Percentiles rank a stretch among this genome's conserved stretches.
phyloP scores from a whole-genome alignment of 805 yeast species.

The Candida vaughaniae region DNA sequence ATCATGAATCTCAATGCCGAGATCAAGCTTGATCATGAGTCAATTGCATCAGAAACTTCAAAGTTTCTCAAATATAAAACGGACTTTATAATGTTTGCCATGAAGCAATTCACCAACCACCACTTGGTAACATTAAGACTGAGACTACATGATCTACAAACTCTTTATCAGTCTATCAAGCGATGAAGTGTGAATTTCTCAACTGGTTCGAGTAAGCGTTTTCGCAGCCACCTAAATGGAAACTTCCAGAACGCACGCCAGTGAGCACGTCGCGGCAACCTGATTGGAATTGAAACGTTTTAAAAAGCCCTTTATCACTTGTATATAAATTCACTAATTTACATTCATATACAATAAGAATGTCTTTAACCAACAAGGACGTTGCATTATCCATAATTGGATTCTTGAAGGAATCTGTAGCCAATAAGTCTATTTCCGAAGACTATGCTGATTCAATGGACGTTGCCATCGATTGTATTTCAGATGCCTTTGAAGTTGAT shows the following conservation, averaged over 20 bases:
- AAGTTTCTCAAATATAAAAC: constrained; percentile 54
- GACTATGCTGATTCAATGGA: constrained; percentile 88
- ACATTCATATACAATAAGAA: constrained; percentile 15
- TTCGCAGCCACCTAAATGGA: constrained; percentile 6
- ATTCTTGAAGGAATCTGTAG: constrained; percentile 60
- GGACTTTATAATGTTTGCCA: constrained; percentile 34
- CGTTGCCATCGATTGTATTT: constrained; percentile 89
- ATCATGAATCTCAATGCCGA: constrained; percentile 45
- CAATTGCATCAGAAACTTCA: constrained; percentile 61
- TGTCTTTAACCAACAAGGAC: constrained; percentile 57
- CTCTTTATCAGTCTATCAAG: background rate
- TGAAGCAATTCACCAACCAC: constrained; percentile 27
- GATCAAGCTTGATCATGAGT: constrained; percentile 57
- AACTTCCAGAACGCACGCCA: constrained; percentile 6
- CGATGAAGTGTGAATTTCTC: background rate
- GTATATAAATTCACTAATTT: too few species aligned
- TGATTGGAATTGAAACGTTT: background rate
- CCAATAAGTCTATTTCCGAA: constrained; percentile 62
- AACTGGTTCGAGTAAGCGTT: too few species aligned
- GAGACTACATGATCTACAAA: constrained; percentile 6
- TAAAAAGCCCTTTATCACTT: background rate
- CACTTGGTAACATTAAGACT: constrained; percentile 10
- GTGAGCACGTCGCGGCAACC: background rate
- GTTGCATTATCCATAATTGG: constrained; percentile 72
- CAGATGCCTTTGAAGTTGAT: constrained; percentile 77